These are phyloP conservation scores for Boletus holoroseus DNA, from an alignment of 1,284 basidiomycete species.

Conservation along the genomic window DNA sequence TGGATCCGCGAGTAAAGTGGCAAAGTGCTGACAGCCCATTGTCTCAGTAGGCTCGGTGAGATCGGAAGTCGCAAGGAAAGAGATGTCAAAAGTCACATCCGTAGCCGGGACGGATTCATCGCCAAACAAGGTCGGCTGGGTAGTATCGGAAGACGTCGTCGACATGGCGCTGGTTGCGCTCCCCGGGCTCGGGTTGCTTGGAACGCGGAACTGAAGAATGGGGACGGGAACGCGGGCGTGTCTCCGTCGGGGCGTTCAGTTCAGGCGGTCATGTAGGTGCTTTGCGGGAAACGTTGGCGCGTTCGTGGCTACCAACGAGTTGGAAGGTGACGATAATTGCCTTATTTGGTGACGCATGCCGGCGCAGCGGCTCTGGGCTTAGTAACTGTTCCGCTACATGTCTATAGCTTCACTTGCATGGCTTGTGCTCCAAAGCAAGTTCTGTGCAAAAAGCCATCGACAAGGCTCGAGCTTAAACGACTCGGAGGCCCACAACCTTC, in stretches of 20 bases:
- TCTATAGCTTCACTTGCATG: conserved; percentile 5
- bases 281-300: neutral
- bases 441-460: neutral
- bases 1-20: conserved; percentile 27
- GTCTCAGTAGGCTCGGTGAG: conserved; percentile 10
- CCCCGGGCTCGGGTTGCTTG: neutral
- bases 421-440: neutral
- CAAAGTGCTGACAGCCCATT: conserved; percentile 21
- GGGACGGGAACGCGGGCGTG: neutral
- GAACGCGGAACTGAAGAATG: neutral
- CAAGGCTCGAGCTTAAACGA: neutral
- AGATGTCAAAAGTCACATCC: conserved; percentile 12
- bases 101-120: conserved; percentile 19
- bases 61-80: conserved; percentile 12
- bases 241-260: neutral
- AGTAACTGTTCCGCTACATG: too few species aligned
- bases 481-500: neutral
- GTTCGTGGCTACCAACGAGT: neutral
- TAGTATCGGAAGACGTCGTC: conserved; percentile 29
- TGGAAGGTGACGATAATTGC: conserved; percentile 9
- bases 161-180: conserved; percentile 21
- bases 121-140: conserved; percentile 30
- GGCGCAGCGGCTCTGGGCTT: neutral
- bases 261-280: conserved; percentile 3
- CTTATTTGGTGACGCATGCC: conserved; percentile 9